Evolutionary conservation across 306 rosid genomes (phyloP).

Genomic region (Abrus pulchellus): DNA sequence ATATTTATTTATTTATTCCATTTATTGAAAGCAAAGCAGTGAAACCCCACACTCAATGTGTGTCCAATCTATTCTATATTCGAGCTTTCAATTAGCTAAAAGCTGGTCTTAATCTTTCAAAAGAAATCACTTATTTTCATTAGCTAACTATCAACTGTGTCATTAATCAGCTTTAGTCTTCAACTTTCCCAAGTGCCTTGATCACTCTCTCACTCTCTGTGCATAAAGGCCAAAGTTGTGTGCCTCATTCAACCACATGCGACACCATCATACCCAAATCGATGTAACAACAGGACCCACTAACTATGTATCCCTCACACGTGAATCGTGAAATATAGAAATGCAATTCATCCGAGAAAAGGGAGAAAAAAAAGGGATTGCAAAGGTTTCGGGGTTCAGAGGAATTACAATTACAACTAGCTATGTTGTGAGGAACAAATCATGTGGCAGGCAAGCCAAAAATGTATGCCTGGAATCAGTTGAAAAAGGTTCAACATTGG

Average conservation of each 20-base stretch:
- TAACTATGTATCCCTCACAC: constrained; percentile 38
- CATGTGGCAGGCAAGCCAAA: constrained; percentile 58
- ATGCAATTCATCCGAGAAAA: constrained; percentile 3
- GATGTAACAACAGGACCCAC: constrained; percentile 42
- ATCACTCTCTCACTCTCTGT: too few species aligned
- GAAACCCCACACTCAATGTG: too few species aligned
- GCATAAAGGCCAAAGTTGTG: constrained; percentile 12
- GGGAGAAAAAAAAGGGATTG: background rate
- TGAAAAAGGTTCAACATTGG: constrained; percentile 20
- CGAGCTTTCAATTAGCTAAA: too few species aligned
- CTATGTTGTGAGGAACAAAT: constrained; percentile 9
- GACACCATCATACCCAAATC: constrained; percentile 36
- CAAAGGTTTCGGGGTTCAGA: constrained; percentile 33
- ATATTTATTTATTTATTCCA: too few species aligned
- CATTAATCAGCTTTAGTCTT: too few species aligned
- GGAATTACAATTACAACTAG: constrained; percentile 13
- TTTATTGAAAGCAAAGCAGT: too few species aligned
- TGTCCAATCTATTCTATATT: too few species aligned
- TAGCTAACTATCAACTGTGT: too few species aligned
- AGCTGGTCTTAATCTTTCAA: too few species aligned
- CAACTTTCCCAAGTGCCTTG: background rate
- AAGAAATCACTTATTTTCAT: too few species aligned
- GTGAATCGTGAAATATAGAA: constrained; percentile 37
- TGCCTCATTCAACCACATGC: constrained; percentile 1
- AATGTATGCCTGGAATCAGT: constrained; percentile 42